Percentiles rank a stretch among this genome's conserved stretches.
phyloP scores from a whole-genome alignment of 164 flowering plant genomes.

The Aristolochia fimbriata region DNA sequence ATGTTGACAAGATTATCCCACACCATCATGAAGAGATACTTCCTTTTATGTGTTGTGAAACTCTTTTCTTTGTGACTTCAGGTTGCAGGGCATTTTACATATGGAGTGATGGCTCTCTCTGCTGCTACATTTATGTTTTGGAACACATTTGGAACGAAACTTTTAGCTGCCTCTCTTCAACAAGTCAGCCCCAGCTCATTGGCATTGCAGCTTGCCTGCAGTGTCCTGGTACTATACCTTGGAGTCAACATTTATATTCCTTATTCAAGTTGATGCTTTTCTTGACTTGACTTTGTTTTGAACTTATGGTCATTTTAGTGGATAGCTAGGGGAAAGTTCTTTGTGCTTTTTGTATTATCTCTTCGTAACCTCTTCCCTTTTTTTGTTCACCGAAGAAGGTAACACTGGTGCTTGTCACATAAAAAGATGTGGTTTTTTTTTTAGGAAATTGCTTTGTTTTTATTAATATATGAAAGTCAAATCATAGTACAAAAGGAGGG shows the following conservation, averaged over 20 bases:
- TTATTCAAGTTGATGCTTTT: background rate
- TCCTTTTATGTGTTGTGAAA: background rate
- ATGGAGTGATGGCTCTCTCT: constrained; percentile 96
- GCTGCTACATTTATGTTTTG: constrained; percentile 91
- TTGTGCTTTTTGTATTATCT: too few relatives aligned
- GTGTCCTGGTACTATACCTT: constrained; percentile 62
- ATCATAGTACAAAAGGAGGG: too few relatives aligned
- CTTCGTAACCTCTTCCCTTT: too few relatives aligned
- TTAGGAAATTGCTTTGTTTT: too few relatives aligned
- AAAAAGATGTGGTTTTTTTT: too few relatives aligned
- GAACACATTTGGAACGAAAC: constrained; percentile 59
- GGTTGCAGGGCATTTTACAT: constrained; percentile 93
- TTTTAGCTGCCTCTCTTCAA: constrained; percentile 56
- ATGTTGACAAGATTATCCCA: background rate
- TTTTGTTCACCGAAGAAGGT: too few relatives aligned
- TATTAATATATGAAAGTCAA: too few relatives aligned
- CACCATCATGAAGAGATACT: too few relatives aligned
- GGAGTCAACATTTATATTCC: background rate
- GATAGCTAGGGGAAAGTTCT: too few relatives aligned
- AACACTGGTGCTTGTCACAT: too few relatives aligned
- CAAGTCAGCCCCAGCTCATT: constrained; percentile 68
- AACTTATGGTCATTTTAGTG: too few relatives aligned
- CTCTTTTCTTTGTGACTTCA: constrained; percentile 12
- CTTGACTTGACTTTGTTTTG: too few relatives aligned
- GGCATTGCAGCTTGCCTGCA: constrained; percentile 97